These are phyloP conservation scores for Capsicum baccatum DNA, from an alignment of 257 asterid genomes.

Conservation along the genomic window DNA sequence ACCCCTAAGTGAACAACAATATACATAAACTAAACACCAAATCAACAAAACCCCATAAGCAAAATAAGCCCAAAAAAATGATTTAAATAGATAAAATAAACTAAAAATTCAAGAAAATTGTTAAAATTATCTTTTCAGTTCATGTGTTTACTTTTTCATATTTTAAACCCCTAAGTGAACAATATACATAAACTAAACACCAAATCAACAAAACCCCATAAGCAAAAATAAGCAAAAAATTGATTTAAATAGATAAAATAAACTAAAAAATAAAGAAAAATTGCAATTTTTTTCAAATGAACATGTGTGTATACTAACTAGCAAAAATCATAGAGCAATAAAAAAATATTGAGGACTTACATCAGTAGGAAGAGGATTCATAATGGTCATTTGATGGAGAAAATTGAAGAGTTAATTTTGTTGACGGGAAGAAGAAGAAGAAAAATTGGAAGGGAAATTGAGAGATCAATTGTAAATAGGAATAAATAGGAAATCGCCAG, in stretches of 20 bases:
- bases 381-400: neutral
- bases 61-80: too few species aligned
- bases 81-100: too few species aligned
- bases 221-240: neutral
- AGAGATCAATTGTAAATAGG: conserved; percentile 18
- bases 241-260: neutral
- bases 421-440: neutral
- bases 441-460: neutral
- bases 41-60: neutral
- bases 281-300: neutral
- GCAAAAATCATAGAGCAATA: neutral
- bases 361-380: conserved; percentile 9
- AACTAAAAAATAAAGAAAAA: neutral
- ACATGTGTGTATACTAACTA: neutral
- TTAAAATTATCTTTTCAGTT: too few species aligned
- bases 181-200: neutral
- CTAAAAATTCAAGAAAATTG: too few species aligned
- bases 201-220: neutral
- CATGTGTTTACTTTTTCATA: too few species aligned
- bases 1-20: too few species aligned
- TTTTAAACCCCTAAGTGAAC: neutral
- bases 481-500: conserved; percentile 14
- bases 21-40: too few species aligned
- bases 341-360: neutral
- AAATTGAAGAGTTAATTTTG: neutral